Base-by-base conservation (phyloP, 2,329 filamentous ascomycete genomes). In the Lasiodiplodia sp. region DNA sequence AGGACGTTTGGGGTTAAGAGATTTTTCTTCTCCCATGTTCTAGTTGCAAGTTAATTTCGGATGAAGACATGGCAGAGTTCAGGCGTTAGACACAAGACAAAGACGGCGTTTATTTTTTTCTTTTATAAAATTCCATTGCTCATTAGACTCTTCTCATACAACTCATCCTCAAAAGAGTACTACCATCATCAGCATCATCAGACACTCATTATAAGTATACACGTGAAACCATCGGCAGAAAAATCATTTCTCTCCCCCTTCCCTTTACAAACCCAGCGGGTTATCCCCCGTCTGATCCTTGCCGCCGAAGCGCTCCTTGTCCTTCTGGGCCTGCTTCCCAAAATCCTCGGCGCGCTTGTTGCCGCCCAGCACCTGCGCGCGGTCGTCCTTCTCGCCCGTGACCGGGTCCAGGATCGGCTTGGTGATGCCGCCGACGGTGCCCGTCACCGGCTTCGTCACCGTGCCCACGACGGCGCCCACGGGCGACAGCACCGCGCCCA, bases 1-100 rank as follows among this genome's bases (percentile, higher is more conserved):
- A 86, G 72, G 84, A 87, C 79, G 84, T 87, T 53, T 87, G 84
- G 85, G 82, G 82, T 25, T 84, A 52, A 66, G 14, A 37, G 40
- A 38, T 38, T 37, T 5, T 38, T 1, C 2, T 7, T 7, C 2
- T 7, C 8, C 31, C 31, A 10, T 34, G 0, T 10, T 34, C 31
- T 34, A 34, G 31, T 34, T 34, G 31, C 31, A 34, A 8, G 31
- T 1, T 10, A 34, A n/a, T 31, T 10, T 34, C 31, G 31, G 31
- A 34, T 34, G 53, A 23, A 25, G 23, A 25, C 10, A 18, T 8
- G 40, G 28, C 28, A 21, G 44, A 47, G 44, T n/a, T 21, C n/a
- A 21, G 52, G 52, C 52, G 52, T 56, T 56, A 5, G 16, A 25
- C 25, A 25, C 16, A 53, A 56, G 12, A 34, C 3, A 11, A 56